A percentile compares a stretch with the other conserved stretches of the same genome.
phyloP scores from a whole-genome alignment of 768 basidiomycete genomes.

The Jaapia argillacea region DNA sequence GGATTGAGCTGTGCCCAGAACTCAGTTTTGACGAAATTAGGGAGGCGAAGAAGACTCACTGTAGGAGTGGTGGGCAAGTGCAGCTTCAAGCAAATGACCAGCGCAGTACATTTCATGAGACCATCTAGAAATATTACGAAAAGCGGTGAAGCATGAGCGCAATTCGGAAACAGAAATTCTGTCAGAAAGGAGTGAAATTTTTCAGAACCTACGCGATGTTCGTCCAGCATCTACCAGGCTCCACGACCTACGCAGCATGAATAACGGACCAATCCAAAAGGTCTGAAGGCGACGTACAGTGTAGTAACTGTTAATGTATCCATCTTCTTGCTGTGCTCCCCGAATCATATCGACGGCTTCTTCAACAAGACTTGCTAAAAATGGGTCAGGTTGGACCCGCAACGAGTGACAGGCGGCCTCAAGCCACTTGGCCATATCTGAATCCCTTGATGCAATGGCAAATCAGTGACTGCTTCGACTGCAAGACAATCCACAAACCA shows the following conservation, averaged over 20 bases:
- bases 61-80: slow-evolving; percentile 11
- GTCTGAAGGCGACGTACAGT: slow-evolving; percentile 6
- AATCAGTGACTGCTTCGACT: not conserved
- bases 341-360: slow-evolving; percentile 12
- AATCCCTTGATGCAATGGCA: slow-evolving; percentile 7
- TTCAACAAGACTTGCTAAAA: slow-evolving; percentile 8
- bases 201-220: slow-evolving; percentile 9
- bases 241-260: slow-evolving; percentile 8
- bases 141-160: no score
- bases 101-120: slow-evolving; percentile 14
- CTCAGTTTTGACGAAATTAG: not conserved
- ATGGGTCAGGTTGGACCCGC: slow-evolving; percentile 1
- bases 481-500: slow-evolving; percentile 4
- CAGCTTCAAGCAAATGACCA: slow-evolving; percentile 14
- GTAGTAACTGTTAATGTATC: slow-evolving; percentile 15
- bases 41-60: slow-evolving; percentile 1
- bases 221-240: slow-evolving; percentile 12
- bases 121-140: slow-evolving; percentile 6
- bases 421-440: slow-evolving; percentile 13
- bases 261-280: not conserved
- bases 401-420: slow-evolving; percentile 13
- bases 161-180: not conserved
- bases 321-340: slow-evolving; percentile 13
- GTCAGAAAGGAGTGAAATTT: not conserved
- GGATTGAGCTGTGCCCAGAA: slow-evolving; percentile 6